These are phyloP conservation scores for Candida morakotiae DNA, from an alignment of 805 yeast species.

Conservation along the genomic window DNA sequence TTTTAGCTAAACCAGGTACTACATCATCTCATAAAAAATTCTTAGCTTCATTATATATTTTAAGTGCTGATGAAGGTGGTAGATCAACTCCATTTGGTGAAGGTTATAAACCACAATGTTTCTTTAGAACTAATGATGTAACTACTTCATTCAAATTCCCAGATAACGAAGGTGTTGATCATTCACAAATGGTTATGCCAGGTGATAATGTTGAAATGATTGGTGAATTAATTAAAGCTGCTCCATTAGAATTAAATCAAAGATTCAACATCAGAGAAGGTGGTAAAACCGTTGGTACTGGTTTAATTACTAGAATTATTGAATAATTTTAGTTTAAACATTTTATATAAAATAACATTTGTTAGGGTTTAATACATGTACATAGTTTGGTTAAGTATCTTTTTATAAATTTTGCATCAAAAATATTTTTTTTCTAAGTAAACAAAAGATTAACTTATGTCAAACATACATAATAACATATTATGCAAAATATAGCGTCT, in stretches of 20 bases:
- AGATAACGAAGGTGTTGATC: constrained; percentile 63
- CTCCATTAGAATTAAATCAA: constrained; percentile 93
- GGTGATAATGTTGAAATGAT: constrained; percentile 98
- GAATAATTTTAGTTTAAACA: constrained; percentile 45
- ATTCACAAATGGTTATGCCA: constrained; percentile 88
- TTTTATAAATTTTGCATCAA: not conserved
- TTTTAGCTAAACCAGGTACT: constrained; percentile 86
- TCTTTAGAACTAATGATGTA: constrained; percentile 93
- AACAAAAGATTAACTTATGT: constrained; percentile 2
- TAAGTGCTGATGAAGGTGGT: constrained; percentile 98
- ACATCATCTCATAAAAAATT: constrained; percentile 91
- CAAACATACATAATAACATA: not conserved
- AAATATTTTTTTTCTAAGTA: not conserved
- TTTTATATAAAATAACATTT: not conserved
- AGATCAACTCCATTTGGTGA: constrained; percentile 97
- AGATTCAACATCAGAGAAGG: constrained; percentile 99
- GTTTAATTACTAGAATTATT: constrained; percentile 88
- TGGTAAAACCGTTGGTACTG: constrained; percentile 98
- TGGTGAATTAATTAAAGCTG: constrained; percentile 83
- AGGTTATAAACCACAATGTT: constrained; percentile 97
- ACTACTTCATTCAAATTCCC: constrained; percentile 91
- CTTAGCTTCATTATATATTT: constrained; percentile 87
- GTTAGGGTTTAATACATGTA: constrained; percentile 1
- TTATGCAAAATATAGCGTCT: constrained; percentile 4
- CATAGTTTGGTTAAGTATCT: not conserved